Conservation (phyloP, 495 filamentous ascomycete genomes). For the Wilcoxina mikolae region DNA sequence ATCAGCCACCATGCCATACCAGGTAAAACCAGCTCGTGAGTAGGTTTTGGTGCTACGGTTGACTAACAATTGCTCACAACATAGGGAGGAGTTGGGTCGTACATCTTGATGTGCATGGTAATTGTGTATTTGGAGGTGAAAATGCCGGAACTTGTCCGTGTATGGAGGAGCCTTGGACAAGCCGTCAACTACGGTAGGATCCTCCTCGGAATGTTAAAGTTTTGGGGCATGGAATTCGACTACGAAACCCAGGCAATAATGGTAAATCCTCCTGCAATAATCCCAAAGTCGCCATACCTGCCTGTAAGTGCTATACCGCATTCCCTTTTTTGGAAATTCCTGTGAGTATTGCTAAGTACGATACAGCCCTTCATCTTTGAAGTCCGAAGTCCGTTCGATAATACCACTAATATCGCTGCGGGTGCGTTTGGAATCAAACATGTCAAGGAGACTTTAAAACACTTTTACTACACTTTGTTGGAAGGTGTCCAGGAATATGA, state of each 20-base stretch:
- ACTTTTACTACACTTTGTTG: neutral
- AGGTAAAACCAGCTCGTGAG: neutral
- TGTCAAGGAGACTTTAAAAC: conserved; percentile 4
- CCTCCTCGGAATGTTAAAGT: neutral
- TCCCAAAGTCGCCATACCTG: neutral
- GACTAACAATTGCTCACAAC: too few species aligned
- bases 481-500: neutral
- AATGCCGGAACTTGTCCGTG: neutral
- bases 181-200: neutral
- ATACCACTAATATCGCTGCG: neutral
- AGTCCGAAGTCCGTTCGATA: conserved; percentile 2
- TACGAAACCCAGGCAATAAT: conserved; percentile 1
- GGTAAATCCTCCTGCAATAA: conserved; percentile 2
- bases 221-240: conserved; percentile 7
- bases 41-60: neutral
- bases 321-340: neutral
- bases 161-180: neutral
- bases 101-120: conserved; percentile 6
- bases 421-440: conserved; percentile 7
- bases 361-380: conserved; percentile 7
- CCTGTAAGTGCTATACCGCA: neutral
- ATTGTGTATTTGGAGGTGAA: conserved; percentile 3
- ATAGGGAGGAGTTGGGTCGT: conserved; percentile 7
- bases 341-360: neutral
- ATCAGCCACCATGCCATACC: neutral